Conservation (phyloP, 2,329 filamentous ascomycete genomes). For the Dactylonectria estremocensis region DNA sequence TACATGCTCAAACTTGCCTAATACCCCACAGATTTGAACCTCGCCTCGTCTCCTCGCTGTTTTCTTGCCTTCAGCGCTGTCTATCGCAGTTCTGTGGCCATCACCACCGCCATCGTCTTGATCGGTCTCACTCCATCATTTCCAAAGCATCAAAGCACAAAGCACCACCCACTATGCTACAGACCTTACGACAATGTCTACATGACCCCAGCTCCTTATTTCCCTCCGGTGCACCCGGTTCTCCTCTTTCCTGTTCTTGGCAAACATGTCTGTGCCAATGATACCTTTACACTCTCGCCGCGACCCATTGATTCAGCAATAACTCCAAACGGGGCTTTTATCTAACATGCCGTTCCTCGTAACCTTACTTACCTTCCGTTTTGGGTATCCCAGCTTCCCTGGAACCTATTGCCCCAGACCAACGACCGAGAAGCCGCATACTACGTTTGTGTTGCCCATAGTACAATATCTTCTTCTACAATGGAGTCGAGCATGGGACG, state of each 20-base stretch:
- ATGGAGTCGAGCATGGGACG: background rate
- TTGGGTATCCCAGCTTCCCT: slow-evolving; percentile 11
- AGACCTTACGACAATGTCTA: background rate
- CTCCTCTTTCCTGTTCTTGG: slow-evolving; percentile 5
- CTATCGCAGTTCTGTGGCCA: slow-evolving; percentile 10
- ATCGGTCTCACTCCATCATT: slow-evolving; percentile 10
- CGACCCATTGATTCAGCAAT: slow-evolving; percentile 2
- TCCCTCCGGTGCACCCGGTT: background rate
- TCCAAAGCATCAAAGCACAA: background rate
- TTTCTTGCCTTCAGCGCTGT: background rate
- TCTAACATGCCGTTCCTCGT: background rate
- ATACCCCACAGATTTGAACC: background rate
- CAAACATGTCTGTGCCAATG: background rate
- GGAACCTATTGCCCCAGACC: background rate
- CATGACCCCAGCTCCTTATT: slow-evolving; percentile 4
- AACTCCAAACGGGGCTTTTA: slow-evolving; percentile 11
- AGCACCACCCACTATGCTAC: background rate
- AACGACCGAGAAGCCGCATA: background rate
- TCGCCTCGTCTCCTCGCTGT: slow-evolving; percentile 2
- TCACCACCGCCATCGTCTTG: background rate
- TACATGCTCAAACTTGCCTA: background rate
- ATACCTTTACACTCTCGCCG: background rate
- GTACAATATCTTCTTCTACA: background rate
- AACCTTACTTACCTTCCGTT: slow-evolving; percentile 16
- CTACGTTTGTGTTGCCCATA: background rate